Evolutionary conservation across 2,329 filamentous ascomycete species (phyloP), one percentile per base, ranked within the genome.

Genomic region (Pseudogymnoascus sp.): DNA sequence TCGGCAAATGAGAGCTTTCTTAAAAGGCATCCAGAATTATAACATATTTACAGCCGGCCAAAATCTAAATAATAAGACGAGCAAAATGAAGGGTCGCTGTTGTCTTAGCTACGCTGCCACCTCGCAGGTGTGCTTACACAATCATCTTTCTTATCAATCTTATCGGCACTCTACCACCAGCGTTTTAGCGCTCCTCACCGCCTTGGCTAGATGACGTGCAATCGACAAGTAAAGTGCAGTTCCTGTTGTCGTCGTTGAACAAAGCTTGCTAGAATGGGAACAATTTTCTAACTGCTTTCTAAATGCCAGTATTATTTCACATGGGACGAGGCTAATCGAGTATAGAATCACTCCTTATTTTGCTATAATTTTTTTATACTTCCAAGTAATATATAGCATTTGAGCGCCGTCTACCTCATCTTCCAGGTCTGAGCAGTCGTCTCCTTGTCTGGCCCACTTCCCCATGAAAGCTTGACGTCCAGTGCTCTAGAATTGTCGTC

Each of bases 401-500:
- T 12, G 29, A 18, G n/a, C n/a, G 29, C n/a, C 12, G 12, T 52
- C 55, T 58, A 73, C 62, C 68, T 70, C 71, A 73, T 72, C 62
- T 69, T 72, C 72, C 72, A 73, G 4, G 42, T 65, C 60, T 73
- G 71, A 33, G 48, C 13, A 35, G 65, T 60, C 7, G 45, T 60
- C 25, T 67, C 65, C 31, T 67, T 66, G 18, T 67, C 65, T 33
- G 70, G 67, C 2, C 61, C 36, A 59, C 62, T 65, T 60, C 27
- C 55, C 88, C 89, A 92, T 25, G 80, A 76, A 40, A 88, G 76
- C 59, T 80, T 79, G 64, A 93, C 82, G 60, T 84, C 80, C 67
- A 92, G 72, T 2, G 85, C 86, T 52, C 89, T 81, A n/a, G 84
- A 85, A 66, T 90, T 87, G 61, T 87, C 82, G 61, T 85, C 78